phyloP scores from a whole-genome alignment of 371 early-diverging fungal genomes.

The Zychaea mexicana region DNA sequence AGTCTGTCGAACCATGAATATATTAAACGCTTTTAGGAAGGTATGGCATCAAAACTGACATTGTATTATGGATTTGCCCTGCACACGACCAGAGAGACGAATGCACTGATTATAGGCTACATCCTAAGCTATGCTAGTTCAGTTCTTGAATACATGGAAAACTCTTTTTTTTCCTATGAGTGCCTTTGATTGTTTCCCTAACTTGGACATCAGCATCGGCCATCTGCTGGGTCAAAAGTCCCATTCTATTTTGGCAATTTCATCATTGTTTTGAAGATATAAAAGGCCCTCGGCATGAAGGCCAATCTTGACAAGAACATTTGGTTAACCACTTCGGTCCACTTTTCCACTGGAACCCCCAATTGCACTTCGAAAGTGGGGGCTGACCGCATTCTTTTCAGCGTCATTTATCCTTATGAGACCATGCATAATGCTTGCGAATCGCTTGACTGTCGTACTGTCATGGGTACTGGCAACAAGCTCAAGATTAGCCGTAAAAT shows the following conservation, averaged over 20 bases:
- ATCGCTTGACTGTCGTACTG: conserved; percentile 3
- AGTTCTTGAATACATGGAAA: no score
- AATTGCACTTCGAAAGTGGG: conserved; percentile 10
- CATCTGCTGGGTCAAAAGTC: conserved; percentile 12
- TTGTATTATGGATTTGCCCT: no score
- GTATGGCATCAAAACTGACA: no score
- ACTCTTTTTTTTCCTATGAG: no score
- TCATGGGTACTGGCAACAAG: not conserved
- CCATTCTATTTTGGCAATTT: conserved; percentile 14
- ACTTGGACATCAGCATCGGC: conserved; percentile 14
- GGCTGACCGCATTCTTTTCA: conserved; percentile 17
- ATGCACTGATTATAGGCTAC: no score
- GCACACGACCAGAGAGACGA: no score
- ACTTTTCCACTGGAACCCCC: conserved; percentile 13
- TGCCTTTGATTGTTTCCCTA: conserved; percentile 20
- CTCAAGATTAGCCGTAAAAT: conserved; percentile 8
- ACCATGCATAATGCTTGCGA: conserved; percentile 4
- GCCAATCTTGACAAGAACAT: conserved; percentile 11
- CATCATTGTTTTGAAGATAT: conserved; percentile 10
- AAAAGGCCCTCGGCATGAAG: conserved; percentile 5
- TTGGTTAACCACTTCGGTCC: conserved; percentile 16
- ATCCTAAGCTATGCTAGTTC: no score
- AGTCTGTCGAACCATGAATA: no score
- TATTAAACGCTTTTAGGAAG: no score
- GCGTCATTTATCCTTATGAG: conserved; percentile 16